Conservation (phyloP, 495 filamentous ascomycete species). For the Talaromyces borbonicus region DNA sequence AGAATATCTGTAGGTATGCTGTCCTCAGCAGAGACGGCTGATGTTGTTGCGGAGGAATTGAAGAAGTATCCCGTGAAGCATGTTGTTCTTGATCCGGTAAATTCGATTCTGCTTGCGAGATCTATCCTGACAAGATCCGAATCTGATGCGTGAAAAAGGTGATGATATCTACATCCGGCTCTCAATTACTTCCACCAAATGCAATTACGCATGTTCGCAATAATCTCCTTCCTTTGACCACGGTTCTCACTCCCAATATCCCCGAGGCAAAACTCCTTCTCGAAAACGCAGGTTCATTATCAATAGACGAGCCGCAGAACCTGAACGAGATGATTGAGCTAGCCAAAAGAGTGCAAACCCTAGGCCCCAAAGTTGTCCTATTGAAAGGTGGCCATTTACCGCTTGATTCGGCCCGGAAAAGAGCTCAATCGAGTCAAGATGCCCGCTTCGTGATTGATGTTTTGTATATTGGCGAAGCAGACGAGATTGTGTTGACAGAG, state of each 20-base stretch:
- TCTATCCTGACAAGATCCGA: slow-evolving; percentile 6
- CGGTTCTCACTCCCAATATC: slow-evolving; percentile 82
- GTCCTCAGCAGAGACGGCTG: slow-evolving; percentile 65
- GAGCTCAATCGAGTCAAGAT: slow-evolving; percentile 45
- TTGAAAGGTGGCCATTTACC: slow-evolving; percentile 93
- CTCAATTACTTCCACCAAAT: slow-evolving; percentile 58
- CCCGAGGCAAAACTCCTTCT: slow-evolving; percentile 77
- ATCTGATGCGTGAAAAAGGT: slow-evolving; percentile 46
- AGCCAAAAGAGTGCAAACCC: slow-evolving; percentile 51
- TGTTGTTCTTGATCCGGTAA: slow-evolving; percentile 78
- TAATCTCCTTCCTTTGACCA: slow-evolving; percentile 64
- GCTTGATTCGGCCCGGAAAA: slow-evolving; percentile 47
- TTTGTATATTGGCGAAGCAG: slow-evolving; percentile 35
- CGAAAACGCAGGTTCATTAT: slow-evolving; percentile 39
- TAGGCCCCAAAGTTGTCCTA: slow-evolving; percentile 72
- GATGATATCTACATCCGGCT: slow-evolving; percentile 84
- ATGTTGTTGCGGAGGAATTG: slow-evolving; percentile 61
- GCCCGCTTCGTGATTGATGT: slow-evolving; percentile 63
- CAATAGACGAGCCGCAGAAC: slow-evolving; percentile 37
- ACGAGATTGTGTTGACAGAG: slow-evolving; percentile 52
- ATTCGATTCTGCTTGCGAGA: background rate
- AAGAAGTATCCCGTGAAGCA: slow-evolving; percentile 45
- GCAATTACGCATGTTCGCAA: slow-evolving; percentile 57
- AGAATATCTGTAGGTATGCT: slow-evolving; percentile 98
- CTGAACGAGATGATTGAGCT: slow-evolving; percentile 54